These are phyloP conservation scores for Talaromyces sp. DNA, from an alignment of 2,329 filamentous ascomycete species.

Conservation along the genomic window DNA sequence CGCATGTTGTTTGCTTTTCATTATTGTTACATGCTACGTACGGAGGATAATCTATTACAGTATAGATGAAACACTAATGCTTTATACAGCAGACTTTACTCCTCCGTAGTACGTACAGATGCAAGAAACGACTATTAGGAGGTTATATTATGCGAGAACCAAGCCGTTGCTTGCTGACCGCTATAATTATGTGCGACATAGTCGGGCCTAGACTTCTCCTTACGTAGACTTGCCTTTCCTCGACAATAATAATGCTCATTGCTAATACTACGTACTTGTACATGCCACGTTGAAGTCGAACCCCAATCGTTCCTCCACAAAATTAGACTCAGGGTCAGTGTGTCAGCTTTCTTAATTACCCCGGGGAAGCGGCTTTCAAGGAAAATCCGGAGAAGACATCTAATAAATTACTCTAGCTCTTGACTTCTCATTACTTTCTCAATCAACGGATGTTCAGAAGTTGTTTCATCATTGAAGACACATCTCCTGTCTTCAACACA, in stretches of 20 bases:
- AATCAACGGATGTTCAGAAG: not conserved
- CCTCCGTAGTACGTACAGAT: no score
- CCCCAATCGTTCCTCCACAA: not conserved
- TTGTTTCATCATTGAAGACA: not conserved
- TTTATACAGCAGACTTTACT: no score
- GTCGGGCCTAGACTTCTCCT: no score
- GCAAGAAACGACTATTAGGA: no score
- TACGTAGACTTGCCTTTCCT: no score
- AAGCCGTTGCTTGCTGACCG: no score
- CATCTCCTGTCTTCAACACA: no score
- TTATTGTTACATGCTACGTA: not conserved
- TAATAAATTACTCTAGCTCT: not conserved
- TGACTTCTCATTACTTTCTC: not conserved
- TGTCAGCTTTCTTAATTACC: not conserved
- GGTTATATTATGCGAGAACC: no score
- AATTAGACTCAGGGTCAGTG: not conserved
- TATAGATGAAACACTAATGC: not conserved
- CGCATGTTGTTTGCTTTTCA: not conserved
- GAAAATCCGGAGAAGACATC: not conserved
- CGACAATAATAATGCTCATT: no score
- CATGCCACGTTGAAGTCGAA: no score
- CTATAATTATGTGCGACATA: no score
- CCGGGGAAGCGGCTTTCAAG: not conserved
- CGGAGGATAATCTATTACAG: not conserved
- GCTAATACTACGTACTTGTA: no score